Conservation (phyloP, 2,329 filamentous ascomycete genomes). For the Talaromyces sp. region DNA sequence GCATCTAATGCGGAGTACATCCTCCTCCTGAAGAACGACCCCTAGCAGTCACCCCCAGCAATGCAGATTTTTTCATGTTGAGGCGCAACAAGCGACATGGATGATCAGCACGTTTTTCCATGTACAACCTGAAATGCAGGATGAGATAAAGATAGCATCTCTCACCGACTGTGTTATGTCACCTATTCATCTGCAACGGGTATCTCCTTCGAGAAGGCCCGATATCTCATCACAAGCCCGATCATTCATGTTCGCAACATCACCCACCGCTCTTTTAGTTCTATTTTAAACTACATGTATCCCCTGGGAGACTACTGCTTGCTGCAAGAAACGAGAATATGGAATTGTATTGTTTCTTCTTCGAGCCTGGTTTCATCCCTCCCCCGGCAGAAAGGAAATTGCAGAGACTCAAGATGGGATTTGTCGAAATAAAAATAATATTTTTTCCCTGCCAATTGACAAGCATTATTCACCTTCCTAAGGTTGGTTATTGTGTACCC, state of each 20-base stretch:
- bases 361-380: background rate
- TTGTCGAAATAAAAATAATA: background rate
- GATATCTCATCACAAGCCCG: background rate
- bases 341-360: background rate
- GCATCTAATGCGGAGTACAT: background rate
- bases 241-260: background rate
- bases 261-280: conserved; percentile 13
- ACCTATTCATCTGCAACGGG: background rate
- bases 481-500: background rate
- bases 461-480: background rate
- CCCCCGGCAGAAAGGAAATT: background rate
- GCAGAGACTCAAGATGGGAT: background rate
- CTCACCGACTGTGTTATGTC: background rate
- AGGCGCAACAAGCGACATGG: background rate
- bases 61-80: background rate
- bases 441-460: background rate
- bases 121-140: background rate
- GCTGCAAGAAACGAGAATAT: background rate
- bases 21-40: background rate
- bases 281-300: background rate
- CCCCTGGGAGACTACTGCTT: background rate
- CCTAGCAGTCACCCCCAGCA: background rate
- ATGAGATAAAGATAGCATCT: background rate
- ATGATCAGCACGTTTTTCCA: background rate
- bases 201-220: background rate